A percentile compares a stretch with the other conserved stretches of the same genome.
Conservation (phyloP, 495 filamentous ascomycete genomes). For the Aspergillus biplanus region DNA sequence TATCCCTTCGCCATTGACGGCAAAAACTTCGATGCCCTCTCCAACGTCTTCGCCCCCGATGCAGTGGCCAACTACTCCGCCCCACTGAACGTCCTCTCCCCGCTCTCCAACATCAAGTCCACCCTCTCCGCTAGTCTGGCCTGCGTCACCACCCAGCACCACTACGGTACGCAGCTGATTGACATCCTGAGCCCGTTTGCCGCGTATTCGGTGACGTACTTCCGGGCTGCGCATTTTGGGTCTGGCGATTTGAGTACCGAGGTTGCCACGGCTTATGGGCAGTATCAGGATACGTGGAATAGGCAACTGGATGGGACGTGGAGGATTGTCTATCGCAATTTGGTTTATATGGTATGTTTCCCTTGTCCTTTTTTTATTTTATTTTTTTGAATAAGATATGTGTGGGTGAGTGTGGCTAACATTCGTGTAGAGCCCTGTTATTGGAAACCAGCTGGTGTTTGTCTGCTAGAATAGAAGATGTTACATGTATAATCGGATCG, state of each 20-base stretch:
- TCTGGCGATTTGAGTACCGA: constrained; percentile 23
- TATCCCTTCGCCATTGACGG: constrained; percentile 41
- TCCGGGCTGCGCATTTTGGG: constrained; percentile 4
- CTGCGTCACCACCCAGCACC: constrained; percentile 12
- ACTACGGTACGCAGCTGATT: constrained; percentile 7
- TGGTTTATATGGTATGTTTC: constrained; percentile 41
- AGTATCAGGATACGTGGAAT: constrained; percentile 37
- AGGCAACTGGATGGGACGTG: constrained; percentile 22
- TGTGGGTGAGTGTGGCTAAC: neutral
- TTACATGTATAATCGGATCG: too few relatives aligned
- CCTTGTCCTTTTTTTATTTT: neutral
- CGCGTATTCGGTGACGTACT: constrained; percentile 3
- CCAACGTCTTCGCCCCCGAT: constrained; percentile 33
- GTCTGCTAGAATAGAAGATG: neutral
- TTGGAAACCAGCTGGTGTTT: constrained; percentile 14
- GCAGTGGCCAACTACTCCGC: constrained; percentile 39
- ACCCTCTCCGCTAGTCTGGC: constrained; percentile 3
- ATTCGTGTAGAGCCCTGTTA: neutral
- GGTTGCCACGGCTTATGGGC: constrained; percentile 34
- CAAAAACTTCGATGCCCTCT: constrained; percentile 36
- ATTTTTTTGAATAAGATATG: neutral
- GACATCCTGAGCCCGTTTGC: constrained; percentile 6
- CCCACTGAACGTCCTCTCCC: constrained; percentile 16
- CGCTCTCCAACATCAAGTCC: constrained; percentile 4
- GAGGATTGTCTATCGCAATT: constrained; percentile 29